Conservation (phyloP, 2,329 filamentous ascomycete species). For the Calonectria henricotiae region DNA sequence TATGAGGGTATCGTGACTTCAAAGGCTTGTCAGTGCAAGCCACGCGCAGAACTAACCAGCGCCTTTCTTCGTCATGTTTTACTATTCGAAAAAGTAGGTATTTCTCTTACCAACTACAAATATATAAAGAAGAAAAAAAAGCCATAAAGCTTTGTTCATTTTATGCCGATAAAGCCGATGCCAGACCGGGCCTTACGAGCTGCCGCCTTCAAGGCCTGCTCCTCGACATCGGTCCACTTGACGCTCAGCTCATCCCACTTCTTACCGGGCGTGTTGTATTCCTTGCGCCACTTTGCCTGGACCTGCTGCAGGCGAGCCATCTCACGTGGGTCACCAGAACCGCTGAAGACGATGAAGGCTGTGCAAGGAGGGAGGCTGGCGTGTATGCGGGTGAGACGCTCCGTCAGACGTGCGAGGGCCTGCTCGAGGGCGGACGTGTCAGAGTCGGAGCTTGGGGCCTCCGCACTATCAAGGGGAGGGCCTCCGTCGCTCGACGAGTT, state of each 20-base stretch:
- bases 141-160: slow-evolving; percentile 60
- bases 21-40: not conserved
- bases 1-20: slow-evolving; percentile 28
- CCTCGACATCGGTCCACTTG: slow-evolving; percentile 78
- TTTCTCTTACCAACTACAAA: not conserved
- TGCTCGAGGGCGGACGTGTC: slow-evolving; percentile 60
- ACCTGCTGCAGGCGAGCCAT: slow-evolving; percentile 76
- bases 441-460: slow-evolving; percentile 36
- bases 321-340: slow-evolving; percentile 78
- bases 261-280: slow-evolving; percentile 75
- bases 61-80: not conserved
- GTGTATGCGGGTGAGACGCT: slow-evolving; percentile 71
- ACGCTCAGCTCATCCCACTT: slow-evolving; percentile 80
- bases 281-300: slow-evolving; percentile 74
- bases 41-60: not conserved
- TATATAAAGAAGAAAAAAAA: too few relatives aligned
- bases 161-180: slow-evolving; percentile 77
- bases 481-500: slow-evolving; percentile 56
- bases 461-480: slow-evolving; percentile 51
- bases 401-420: slow-evolving; percentile 64
- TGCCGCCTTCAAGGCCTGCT: slow-evolving; percentile 74
- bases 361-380: slow-evolving; percentile 76
- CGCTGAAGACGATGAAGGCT: slow-evolving; percentile 76
- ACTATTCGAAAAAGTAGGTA: not conserved
- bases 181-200: slow-evolving; percentile 73